A percentile compares a stretch with the other conserved stretches of the same genome.
Conservation (phyloP, 441 rosid species). For the Pelargonium australe region DNA sequence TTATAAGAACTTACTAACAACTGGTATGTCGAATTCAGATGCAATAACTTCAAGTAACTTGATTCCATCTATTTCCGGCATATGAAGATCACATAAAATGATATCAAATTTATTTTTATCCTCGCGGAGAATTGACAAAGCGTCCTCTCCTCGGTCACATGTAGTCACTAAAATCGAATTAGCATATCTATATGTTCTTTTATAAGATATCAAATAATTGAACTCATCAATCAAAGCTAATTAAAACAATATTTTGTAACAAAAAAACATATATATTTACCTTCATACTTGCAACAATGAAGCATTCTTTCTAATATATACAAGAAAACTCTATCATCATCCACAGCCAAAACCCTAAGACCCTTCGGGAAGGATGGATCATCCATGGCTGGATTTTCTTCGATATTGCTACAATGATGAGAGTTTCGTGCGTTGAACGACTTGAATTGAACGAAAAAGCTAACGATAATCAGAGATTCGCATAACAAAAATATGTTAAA, state of each 20-base stretch:
- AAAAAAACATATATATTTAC: neutral
- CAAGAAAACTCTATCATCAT: constrained; percentile 25
- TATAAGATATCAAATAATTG: no score
- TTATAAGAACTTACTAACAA: constrained; percentile 28
- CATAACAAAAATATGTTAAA: no score
- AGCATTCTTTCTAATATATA: constrained; percentile 22
- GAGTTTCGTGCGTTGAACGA: no score
- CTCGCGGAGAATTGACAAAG: constrained; percentile 25
- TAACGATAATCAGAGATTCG: no score
- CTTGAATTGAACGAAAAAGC: no score
- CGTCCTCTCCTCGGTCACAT: constrained; percentile 22
- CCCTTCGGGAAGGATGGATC: constrained; percentile 12
- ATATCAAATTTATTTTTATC: constrained; percentile 29
- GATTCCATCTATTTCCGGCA: constrained; percentile 38
- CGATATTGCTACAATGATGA: no score
- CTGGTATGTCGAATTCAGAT: constrained; percentile 24
- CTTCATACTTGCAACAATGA: constrained; percentile 19
- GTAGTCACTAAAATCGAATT: constrained; percentile 25
- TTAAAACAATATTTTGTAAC: neutral
- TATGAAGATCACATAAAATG: constrained; percentile 24
- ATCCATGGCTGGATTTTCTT: neutral
- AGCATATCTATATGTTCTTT: neutral
- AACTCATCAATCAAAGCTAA: neutral
- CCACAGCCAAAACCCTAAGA: constrained; percentile 29
- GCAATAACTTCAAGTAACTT: constrained; percentile 22